Evolutionary conservation across 441 rosid species (phyloP).

Genomic region (Rhodomyrtus psidioides): DNA sequence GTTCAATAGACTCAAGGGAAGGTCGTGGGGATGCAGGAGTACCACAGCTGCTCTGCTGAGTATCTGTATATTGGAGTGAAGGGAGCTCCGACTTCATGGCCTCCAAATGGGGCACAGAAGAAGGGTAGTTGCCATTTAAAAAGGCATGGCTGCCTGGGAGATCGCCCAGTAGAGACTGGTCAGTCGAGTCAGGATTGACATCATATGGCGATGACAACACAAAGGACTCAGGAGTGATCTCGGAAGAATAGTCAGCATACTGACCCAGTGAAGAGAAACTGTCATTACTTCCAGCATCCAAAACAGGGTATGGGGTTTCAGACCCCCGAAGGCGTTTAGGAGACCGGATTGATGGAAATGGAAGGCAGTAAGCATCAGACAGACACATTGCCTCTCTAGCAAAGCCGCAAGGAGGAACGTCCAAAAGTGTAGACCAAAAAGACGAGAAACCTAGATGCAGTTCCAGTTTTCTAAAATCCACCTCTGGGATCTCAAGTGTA

Average conservation of each 20-base stretch:
- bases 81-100: constrained; percentile 25
- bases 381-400: neutral
- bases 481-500: constrained; percentile 9
- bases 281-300: neutral
- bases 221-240: neutral
- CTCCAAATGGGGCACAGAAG: constrained; percentile 11
- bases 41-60: constrained; percentile 6
- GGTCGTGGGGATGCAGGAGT: constrained; percentile 1
- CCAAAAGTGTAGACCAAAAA: neutral
- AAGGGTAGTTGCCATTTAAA: constrained; percentile 15
- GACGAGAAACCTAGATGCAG: neutral
- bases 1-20: constrained; percentile 10
- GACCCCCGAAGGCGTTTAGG: constrained; percentile 3
- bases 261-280: constrained; percentile 4
- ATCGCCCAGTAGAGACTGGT: neutral
- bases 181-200: neutral
- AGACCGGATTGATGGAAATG: constrained; percentile 6
- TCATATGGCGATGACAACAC: constrained; percentile 3
- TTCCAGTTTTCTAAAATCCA: constrained; percentile 8
- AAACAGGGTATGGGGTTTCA: constrained; percentile 3
- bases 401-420: neutral
- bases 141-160: constrained; percentile 15
- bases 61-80: constrained; percentile 19
- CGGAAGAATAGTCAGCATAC: neutral
- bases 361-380: neutral